Percentiles rank a stretch among this genome's conserved stretches.
Evolutionary conservation across 257 asterid genomes (phyloP).

Genomic region (Anisodus acutangulus): DNA sequence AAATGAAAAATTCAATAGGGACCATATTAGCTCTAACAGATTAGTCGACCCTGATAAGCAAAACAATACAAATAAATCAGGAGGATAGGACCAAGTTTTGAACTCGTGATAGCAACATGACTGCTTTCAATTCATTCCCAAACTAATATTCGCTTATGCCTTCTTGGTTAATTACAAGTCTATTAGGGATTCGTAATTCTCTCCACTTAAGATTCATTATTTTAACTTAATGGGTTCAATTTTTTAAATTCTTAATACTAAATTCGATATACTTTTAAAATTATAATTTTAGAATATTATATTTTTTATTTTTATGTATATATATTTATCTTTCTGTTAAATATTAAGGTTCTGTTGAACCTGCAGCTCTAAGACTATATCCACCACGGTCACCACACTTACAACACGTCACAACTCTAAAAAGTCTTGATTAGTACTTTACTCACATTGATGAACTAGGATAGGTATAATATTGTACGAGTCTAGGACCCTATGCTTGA

Average conservation of each 20-base stretch:
- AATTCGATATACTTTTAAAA: background rate
- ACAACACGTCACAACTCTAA: background rate
- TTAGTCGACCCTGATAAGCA: background rate
- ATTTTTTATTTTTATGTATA: background rate
- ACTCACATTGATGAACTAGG: background rate
- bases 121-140: background rate
- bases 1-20: background rate
- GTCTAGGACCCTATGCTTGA: background rate
- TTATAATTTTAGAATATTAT: background rate
- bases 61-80: background rate
- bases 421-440: background rate
- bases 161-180: background rate
- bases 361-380: background rate
- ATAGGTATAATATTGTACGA: background rate
- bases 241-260: background rate
- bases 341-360: background rate
- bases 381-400: background rate
- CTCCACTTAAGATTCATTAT: too few relatives aligned
- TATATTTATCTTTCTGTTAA: background rate
- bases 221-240: too few relatives aligned
- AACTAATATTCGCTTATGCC: too few relatives aligned
- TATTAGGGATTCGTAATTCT: too few relatives aligned
- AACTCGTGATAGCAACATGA: background rate
- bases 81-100: background rate
- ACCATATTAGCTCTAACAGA: background rate